Evolutionary conservation across 164 flowering plant species (phyloP).

Genomic region (Santalum album): DNA sequence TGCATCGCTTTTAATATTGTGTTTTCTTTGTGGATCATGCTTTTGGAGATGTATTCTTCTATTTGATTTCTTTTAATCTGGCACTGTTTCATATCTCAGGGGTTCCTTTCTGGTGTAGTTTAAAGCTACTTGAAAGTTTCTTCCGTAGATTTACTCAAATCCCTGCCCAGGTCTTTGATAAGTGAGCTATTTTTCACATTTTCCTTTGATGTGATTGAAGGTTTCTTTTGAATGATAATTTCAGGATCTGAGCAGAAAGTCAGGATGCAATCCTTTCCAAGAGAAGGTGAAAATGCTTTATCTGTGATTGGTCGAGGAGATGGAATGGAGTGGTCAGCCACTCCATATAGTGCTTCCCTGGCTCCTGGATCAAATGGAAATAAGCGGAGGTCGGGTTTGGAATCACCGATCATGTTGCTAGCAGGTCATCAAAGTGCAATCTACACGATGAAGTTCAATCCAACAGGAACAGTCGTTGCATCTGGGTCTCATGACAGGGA

Average conservation of each 20-base stretch:
- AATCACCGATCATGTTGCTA: constrained; percentile 86
- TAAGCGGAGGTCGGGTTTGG: constrained; percentile 77
- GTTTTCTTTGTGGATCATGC: too few species aligned
- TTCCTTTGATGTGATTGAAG: background rate
- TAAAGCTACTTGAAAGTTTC: too few species aligned
- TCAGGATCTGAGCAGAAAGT: constrained; percentile 3
- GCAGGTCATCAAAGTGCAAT: constrained; percentile 89
- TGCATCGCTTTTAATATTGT: too few species aligned
- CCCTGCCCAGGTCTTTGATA: too few species aligned
- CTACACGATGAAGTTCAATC: constrained; percentile 94
- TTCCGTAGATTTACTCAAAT: too few species aligned
- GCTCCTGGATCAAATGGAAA: constrained; percentile 59
- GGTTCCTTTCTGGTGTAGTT: too few species aligned
- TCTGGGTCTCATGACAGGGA: constrained; percentile 96
- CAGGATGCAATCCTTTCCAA: constrained; percentile 41
- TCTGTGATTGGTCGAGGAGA: constrained; percentile 61
- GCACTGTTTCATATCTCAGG: too few species aligned
- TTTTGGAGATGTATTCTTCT: too few species aligned
- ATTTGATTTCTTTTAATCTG: too few species aligned
- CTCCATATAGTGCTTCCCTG: constrained; percentile 44
- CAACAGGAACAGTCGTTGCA: constrained; percentile 78
- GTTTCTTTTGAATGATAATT: background rate
- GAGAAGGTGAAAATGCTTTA: constrained; percentile 54
- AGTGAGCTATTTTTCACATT: background rate
- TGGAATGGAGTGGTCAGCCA: constrained; percentile 66